These are phyloP conservation scores for Lepidium sativum DNA, from an alignment of 345 rosid genomes.

Conservation along the genomic window DNA sequence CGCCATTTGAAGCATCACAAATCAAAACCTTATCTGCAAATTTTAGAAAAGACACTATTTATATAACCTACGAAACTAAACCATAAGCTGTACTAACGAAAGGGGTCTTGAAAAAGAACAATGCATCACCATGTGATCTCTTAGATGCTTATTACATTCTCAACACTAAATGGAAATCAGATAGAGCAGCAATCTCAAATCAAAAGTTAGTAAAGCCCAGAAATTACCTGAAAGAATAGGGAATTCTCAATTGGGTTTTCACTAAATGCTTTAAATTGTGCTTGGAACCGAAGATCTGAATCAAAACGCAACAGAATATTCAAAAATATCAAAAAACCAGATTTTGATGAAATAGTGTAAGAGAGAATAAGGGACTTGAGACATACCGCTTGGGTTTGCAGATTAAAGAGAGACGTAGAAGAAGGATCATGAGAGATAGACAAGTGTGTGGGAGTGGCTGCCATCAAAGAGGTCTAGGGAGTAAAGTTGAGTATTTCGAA, in stretches of 20 bases:
- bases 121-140: not conserved
- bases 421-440: slow-evolving; percentile 14
- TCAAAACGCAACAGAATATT: not conserved
- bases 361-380: not conserved
- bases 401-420: slow-evolving; percentile 10
- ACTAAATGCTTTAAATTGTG: not conserved
- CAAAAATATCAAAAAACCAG: not conserved
- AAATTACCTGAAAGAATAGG: slow-evolving; percentile 22
- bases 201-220: not conserved
- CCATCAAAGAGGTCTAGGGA: slow-evolving; percentile 18
- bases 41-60: not conserved
- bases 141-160: not conserved
- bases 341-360: not conserved
- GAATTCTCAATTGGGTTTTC: slow-evolving; percentile 19
- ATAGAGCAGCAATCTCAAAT: not conserved
- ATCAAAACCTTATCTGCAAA: not conserved
- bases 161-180: not conserved
- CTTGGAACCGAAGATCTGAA: slow-evolving; percentile 16
- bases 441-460: slow-evolving; percentile 5
- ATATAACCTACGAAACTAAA: not conserved
- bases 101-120: not conserved
- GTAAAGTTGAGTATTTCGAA: slow-evolving; percentile 22
- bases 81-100: not conserved
- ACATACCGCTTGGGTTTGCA: slow-evolving; percentile 13
- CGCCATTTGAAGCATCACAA: not conserved